Evolutionary conservation across 495 filamentous ascomycete genomes (phyloP).

Genomic region (Annulohypoxylon bovei): DNA sequence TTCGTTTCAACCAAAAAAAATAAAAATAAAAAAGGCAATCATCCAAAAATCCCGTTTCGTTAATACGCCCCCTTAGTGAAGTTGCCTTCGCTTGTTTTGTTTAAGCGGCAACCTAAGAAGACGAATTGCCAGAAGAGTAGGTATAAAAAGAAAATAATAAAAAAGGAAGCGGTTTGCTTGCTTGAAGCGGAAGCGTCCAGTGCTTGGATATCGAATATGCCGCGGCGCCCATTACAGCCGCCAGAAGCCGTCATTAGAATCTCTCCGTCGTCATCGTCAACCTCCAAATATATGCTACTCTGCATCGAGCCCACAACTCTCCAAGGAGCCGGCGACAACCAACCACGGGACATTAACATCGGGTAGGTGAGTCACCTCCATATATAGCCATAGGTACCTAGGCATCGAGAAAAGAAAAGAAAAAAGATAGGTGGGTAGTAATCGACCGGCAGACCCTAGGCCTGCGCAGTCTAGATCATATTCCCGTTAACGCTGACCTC

Average conservation of each 20-base stretch:
- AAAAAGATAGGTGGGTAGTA: slow-evolving; percentile 1
- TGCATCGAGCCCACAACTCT: not conserved
- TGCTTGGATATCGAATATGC: slow-evolving; percentile 26
- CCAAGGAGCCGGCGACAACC: not conserved
- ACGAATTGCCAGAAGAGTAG: slow-evolving; percentile 2
- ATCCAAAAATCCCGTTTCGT: slow-evolving; percentile 8
- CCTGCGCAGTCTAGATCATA: slow-evolving; percentile 65
- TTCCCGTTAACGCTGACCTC: slow-evolving; percentile 85
- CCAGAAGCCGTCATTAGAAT: slow-evolving; percentile 14
- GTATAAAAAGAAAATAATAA: not conserved
- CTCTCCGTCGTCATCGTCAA: slow-evolving; percentile 1
- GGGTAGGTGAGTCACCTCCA: not conserved
- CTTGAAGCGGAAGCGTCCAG: slow-evolving; percentile 11
- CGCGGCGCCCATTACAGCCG: not conserved
- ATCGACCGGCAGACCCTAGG: not conserved
- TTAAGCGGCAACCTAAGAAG: slow-evolving; percentile 3
- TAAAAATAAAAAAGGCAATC: slow-evolving; percentile 21
- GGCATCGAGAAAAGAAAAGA: not conserved
- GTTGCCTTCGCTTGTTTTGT: slow-evolving; percentile 6
- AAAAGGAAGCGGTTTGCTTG: slow-evolving; percentile 21
- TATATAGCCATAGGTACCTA: too few relatives aligned
- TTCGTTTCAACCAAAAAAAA: slow-evolving; percentile 22
- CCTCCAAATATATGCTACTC: not conserved
- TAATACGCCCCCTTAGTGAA: slow-evolving; percentile 10
- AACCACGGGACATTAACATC: not conserved